Percentiles rank a stretch among this genome's conserved stretches.
These are phyloP conservation scores for Pseudoperonospora humuli DNA, from an alignment of 352 stramenopile species.

Conservation along the genomic window DNA sequence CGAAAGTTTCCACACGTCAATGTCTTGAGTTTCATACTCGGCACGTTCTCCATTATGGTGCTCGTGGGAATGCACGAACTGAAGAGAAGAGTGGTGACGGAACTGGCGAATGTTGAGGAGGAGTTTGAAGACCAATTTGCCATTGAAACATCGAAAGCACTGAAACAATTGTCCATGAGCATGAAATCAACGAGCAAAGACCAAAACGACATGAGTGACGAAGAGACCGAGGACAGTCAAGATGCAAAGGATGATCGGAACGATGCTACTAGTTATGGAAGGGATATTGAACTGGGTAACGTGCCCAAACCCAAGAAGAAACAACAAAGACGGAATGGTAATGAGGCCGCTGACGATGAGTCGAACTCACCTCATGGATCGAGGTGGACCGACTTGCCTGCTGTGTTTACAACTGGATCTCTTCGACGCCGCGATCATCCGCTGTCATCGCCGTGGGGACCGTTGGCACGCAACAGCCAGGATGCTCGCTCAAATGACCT, in stretches of 20 bases:
- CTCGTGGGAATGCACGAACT: slow-evolving; percentile 33
- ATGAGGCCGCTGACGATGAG: slow-evolving; percentile 8
- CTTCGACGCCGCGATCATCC: slow-evolving; percentile 35
- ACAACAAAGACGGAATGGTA: slow-evolving; percentile 5
- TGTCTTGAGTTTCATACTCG: slow-evolving; percentile 39
- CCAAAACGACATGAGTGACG: slow-evolving; percentile 12
- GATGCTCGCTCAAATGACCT: slow-evolving; percentile 27
- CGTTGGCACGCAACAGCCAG: slow-evolving; percentile 10
- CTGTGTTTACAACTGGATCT: slow-evolving; percentile 30
- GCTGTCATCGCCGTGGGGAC: slow-evolving; percentile 37
- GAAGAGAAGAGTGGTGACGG: slow-evolving; percentile 32
- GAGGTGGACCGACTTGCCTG: slow-evolving; percentile 27
- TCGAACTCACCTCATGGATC: slow-evolving; percentile 26
- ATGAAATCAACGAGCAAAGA: slow-evolving; percentile 18
- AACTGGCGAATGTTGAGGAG: slow-evolving; percentile 29
- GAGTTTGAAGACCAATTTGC: slow-evolving; percentile 35
- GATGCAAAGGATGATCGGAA: slow-evolving; percentile 13
- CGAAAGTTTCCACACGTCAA: slow-evolving; percentile 43
- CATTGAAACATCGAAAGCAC: slow-evolving; percentile 35
- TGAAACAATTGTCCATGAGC: slow-evolving; percentile 18
- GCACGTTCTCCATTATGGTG: slow-evolving; percentile 39
- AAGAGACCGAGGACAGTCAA: slow-evolving; percentile 18
- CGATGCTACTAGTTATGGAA: slow-evolving; percentile 5
- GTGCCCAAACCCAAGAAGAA: slow-evolving; percentile 16
- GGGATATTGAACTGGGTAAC: slow-evolving; percentile 9